Percentiles rank a stretch among this genome's conserved stretches.
Evolutionary conservation across 2,329 filamentous ascomycete genomes (phyloP).

Genomic region (Tolypocladium inflatum): DNA sequence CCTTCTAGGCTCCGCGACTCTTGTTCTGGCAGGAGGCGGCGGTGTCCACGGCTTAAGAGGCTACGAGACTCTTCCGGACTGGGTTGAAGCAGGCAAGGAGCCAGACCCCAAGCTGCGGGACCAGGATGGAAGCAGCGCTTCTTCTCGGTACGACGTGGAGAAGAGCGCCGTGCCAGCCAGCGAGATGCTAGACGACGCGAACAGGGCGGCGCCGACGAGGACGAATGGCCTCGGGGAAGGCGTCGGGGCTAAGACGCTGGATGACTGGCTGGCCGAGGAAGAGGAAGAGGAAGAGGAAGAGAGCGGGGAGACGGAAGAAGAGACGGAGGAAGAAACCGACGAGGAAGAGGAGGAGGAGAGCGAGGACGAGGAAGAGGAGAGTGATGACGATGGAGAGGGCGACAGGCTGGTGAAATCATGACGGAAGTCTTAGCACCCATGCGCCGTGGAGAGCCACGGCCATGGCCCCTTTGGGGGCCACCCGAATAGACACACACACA

Average conservation of each 20-base stretch:
- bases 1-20: constrained; percentile 72
- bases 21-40: constrained; percentile 71
- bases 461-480: constrained; percentile 5
- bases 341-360: constrained; percentile 42
- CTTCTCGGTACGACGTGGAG: constrained; percentile 19
- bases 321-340: constrained; percentile 36
- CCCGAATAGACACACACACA: background rate
- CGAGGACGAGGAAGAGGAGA: constrained; percentile 39
- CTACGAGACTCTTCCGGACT: constrained; percentile 71
- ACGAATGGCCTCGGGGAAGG: constrained; percentile 44
- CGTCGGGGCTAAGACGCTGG: constrained; percentile 64
- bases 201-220: constrained; percentile 26
- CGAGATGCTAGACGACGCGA: constrained; percentile 53
- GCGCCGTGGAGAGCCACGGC: no score
- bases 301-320: constrained; percentile 43
- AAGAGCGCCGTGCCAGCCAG: constrained; percentile 44
- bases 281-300: constrained; percentile 55
- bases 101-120: constrained; percentile 68
- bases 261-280: constrained; percentile 83
- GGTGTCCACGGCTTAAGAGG: constrained; percentile 67
- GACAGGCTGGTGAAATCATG: constrained; percentile 32
- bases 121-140: constrained; percentile 27
- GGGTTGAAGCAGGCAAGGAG: constrained; percentile 73
- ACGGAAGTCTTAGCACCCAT: background rate
- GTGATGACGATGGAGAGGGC: constrained; percentile 35